Conservation (phyloP, 176 grass and related monocot species). For the Tillandsia fasciculata region DNA sequence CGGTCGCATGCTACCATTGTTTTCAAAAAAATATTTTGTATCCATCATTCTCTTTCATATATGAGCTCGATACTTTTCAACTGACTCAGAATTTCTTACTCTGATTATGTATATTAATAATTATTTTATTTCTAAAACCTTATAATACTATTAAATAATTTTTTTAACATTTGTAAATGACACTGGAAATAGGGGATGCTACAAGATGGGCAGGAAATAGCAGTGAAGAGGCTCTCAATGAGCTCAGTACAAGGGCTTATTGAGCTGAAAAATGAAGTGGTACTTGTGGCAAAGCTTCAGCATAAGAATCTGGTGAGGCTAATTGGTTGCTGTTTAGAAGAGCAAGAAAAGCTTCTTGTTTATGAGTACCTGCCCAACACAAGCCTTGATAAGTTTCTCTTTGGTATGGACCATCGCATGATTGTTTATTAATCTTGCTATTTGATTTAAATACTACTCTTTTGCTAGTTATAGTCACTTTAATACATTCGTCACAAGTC, state of each 20-base stretch:
- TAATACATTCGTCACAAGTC: too few relatives aligned
- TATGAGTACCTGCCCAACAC: slow-evolving; percentile 40
- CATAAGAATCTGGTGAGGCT: slow-evolving; percentile 48
- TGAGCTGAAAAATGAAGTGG: slow-evolving; percentile 40
- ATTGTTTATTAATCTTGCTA: neutral
- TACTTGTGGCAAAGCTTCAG: slow-evolving; percentile 44
- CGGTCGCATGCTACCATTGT: too few relatives aligned
- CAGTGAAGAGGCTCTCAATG: slow-evolving; percentile 42
- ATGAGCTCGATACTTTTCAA: too few relatives aligned
- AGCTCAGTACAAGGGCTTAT: slow-evolving; percentile 28
- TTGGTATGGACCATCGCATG: slow-evolving; percentile 3
- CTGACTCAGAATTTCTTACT: too few relatives aligned
- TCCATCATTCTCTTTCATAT: too few relatives aligned
- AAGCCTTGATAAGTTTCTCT: slow-evolving; percentile 40
- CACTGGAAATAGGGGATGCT: slow-evolving; percentile 21
- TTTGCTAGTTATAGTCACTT: too few relatives aligned
- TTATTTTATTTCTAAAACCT: too few relatives aligned
- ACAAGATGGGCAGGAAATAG: slow-evolving; percentile 29
- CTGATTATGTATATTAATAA: too few relatives aligned
- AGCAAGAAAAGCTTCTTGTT: slow-evolving; percentile 40
- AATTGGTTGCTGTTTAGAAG: slow-evolving; percentile 38
- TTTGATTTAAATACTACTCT: neutral
- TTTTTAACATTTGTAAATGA: too few relatives aligned
- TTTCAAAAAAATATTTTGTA: too few relatives aligned
- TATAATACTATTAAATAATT: too few relatives aligned